Base-by-base conservation (phyloP, 371 early-diverging fungal species). In the Nosema muscidifuracis region DNA sequence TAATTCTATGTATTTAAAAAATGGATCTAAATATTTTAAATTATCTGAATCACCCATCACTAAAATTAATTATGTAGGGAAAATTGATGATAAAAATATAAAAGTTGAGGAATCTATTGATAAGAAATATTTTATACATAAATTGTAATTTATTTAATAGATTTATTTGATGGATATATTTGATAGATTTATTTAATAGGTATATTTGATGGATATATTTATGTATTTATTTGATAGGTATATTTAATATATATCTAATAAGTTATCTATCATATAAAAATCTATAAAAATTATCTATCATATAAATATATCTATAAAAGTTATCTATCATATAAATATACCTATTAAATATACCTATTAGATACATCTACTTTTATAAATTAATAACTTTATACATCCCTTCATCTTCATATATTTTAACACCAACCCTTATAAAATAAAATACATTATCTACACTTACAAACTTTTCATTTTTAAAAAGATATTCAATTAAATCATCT, bases 1-100 rank as follows among this genome's bases (percentile, higher is more conserved):
- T 50, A 64, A 68, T 15, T 40, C 51, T 16, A 61, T 77, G 73
- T 77, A 72, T 38, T 31, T 77, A 15, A 67, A 74, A 42, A 67
- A 64, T 68, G 77, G 77, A 20, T 67, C 61, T 13, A 42, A 69
- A 61, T 60, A 47, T 58, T 69, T 69, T 61, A 36, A 47, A n/a
- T 31, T 69, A 50, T 60, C 60, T 20, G 26, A 34, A 4, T 12
- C 31, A 16, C n/a, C 31, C 2, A 34, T 60, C 12, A 34, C 2
- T 34, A 60, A 60, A 34, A 31, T 7, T 16, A 34, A n/a, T 18
- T 60, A 60, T 60, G 36, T 60, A 18, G 33, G 2, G 1, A 60
- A 60, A 34, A 34, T 13, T 18, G 36, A 36, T 2, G 36, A 60
- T 60, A 18, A 36, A 1, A 36, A 7, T 15, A 10, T 34, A 2